A percentile compares a stretch with the other conserved stretches of the same genome.
These are phyloP conservation scores for Blastocrithidia nonstop DNA, from an alignment of 208 protist species.

Conservation along the genomic window DNA sequence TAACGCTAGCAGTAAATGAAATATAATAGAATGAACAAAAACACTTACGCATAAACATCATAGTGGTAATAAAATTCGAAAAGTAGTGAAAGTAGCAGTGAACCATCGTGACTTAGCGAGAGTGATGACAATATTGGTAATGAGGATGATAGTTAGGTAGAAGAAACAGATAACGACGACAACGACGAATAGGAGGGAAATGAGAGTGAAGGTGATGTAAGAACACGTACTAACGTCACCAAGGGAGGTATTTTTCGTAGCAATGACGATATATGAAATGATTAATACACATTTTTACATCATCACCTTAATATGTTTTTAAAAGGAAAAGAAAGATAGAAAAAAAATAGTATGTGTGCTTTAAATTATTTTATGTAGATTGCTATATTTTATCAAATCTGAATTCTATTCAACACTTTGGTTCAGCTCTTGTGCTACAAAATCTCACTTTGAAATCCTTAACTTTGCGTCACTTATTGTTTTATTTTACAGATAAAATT, in stretches of 20 bases:
- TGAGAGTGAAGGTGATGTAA: neutral
- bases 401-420: constrained; percentile 4
- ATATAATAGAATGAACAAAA: neutral
- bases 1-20: too few relatives aligned
- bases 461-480: too few relatives aligned
- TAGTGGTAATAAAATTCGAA: constrained; percentile 1
- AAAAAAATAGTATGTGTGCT: neutral
- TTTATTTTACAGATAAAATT: too few relatives aligned
- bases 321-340: constrained; percentile 3
- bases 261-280: constrained; percentile 37
- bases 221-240: neutral
- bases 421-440: constrained; percentile 6
- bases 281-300: constrained; percentile 6
- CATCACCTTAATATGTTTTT: neutral
- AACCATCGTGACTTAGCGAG: constrained; percentile 32
- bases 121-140: constrained; percentile 16
- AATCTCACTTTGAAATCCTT: too few relatives aligned
- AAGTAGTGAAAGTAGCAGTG: constrained; percentile 20
- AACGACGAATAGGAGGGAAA: constrained; percentile 6
- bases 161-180: constrained; percentile 3
- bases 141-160: neutral
- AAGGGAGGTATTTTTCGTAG: neutral
- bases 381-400: constrained; percentile 2
- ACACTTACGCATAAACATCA: constrained; percentile 2
- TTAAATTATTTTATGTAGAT: neutral